These are phyloP conservation scores for Termitomyces sp. DNA, from an alignment of 768 basidiomycete genomes.

Conservation along the genomic window DNA sequence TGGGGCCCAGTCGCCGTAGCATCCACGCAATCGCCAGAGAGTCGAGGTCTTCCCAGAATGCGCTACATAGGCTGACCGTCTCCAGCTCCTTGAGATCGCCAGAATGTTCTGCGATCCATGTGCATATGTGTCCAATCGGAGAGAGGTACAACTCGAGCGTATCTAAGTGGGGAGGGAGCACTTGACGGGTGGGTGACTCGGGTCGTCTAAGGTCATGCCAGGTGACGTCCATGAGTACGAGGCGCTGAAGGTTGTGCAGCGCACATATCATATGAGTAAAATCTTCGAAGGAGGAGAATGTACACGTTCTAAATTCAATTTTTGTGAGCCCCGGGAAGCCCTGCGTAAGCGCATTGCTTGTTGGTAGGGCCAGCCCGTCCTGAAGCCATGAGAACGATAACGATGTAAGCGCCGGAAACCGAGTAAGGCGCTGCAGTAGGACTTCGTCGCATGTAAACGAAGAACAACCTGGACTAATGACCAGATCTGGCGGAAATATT, in stretches of 20 bases:
- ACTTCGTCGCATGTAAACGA: conserved; percentile 8
- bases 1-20: conserved; percentile 17
- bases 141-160: conserved; percentile 16
- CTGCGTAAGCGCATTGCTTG: conserved; percentile 3
- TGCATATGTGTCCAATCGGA: conserved; percentile 15
- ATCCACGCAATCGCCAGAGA: conserved; percentile 17
- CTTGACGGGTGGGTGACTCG: conserved; percentile 1
- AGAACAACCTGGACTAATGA: neutral
- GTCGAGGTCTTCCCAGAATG: conserved; percentile 18
- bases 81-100: conserved; percentile 6
- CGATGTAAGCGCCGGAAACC: conserved; percentile 12
- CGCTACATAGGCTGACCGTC: conserved; percentile 14
- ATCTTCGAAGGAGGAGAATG: conserved; percentile 17
- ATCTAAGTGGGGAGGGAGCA: conserved; percentile 13
- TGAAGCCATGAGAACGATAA: conserved; percentile 15
- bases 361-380: conserved; percentile 7
- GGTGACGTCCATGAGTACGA: conserved; percentile 18
- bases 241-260: conserved; percentile 13
- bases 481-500: conserved; percentile 5
- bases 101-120: conserved; percentile 15
- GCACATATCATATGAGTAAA: conserved; percentile 17
- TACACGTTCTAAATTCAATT: conserved; percentile 20
- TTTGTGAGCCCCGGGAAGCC: conserved; percentile 17
- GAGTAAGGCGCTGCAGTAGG: conserved; percentile 8
- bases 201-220: conserved; percentile 14